Conservation (phyloP, 2,329 filamentous ascomycete species). For the Fusarium circinatum region DNA sequence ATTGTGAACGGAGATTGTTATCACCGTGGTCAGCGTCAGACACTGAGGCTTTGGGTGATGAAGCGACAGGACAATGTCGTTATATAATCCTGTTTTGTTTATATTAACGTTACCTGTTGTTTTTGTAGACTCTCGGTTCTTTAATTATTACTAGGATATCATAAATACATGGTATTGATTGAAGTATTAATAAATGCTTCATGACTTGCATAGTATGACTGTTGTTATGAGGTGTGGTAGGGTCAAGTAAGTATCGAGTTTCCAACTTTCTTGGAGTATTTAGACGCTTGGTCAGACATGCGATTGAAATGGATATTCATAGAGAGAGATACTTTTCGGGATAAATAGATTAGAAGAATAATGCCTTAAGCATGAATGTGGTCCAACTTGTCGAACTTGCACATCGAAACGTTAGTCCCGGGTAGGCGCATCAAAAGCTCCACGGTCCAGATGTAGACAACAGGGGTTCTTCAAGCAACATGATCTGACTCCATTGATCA, state of each 20-base stretch:
- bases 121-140: background rate
- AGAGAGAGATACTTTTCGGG: too few species aligned
- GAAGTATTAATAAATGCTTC: background rate
- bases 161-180: background rate
- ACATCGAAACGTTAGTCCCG: background rate
- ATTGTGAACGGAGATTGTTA: background rate
- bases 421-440: background rate
- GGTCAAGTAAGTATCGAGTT: background rate
- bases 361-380: background rate
- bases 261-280: background rate
- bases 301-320: background rate
- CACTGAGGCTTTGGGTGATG: background rate
- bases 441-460: background rate
- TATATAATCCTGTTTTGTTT: background rate
- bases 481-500: conserved; percentile 18
- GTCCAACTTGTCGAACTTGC: background rate
- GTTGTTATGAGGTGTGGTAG: too few species aligned
- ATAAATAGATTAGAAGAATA: background rate
- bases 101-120: background rate
- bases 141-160: too few species aligned
- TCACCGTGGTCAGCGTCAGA: background rate
- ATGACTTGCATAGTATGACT: background rate
- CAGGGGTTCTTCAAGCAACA: background rate
- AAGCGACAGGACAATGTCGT: background rate
- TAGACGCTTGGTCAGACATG: background rate